These are phyloP conservation scores for Quercus lobata DNA, from an alignment of 331 rosid species.

Conservation along the genomic window DNA sequence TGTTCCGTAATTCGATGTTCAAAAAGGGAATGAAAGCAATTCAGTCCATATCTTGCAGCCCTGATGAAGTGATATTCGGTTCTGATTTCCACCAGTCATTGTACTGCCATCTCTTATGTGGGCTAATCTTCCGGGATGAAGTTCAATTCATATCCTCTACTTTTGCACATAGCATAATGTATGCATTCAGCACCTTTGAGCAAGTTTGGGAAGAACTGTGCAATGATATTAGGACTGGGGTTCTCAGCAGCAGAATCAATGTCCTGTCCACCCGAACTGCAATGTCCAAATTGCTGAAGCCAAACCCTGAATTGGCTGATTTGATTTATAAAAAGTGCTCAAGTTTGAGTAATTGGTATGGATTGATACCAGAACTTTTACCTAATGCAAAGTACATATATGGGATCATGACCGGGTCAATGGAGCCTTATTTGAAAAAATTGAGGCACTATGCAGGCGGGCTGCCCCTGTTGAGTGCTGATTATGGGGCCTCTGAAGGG, in stretches of 20 bases:
- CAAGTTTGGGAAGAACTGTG: constrained; percentile 72
- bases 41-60: constrained; percentile 63
- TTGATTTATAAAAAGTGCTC: constrained; percentile 41
- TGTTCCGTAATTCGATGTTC: constrained; percentile 40
- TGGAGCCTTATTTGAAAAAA: constrained; percentile 78
- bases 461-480: constrained; percentile 73
- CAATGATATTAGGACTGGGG: constrained; percentile 58
- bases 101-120: constrained; percentile 89
- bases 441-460: constrained; percentile 81
- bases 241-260: constrained; percentile 47
- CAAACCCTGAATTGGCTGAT: constrained; percentile 75
- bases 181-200: constrained; percentile 72
- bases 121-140: constrained; percentile 58
- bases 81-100: constrained; percentile 78
- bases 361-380: constrained; percentile 74
- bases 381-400: constrained; percentile 73
- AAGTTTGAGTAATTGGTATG: constrained; percentile 76
- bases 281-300: constrained; percentile 63
- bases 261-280: constrained; percentile 49
- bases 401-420: constrained; percentile 93
- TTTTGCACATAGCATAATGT: constrained; percentile 82
- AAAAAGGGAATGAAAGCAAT: constrained; percentile 47
- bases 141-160: constrained; percentile 54
- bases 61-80: constrained; percentile 78
- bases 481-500: constrained; percentile 95